Percentiles rank a stretch among this genome's conserved stretches.
phyloP scores from a whole-genome alignment of 208 protist genomes.

The Trypanosoma vivax region DNA sequence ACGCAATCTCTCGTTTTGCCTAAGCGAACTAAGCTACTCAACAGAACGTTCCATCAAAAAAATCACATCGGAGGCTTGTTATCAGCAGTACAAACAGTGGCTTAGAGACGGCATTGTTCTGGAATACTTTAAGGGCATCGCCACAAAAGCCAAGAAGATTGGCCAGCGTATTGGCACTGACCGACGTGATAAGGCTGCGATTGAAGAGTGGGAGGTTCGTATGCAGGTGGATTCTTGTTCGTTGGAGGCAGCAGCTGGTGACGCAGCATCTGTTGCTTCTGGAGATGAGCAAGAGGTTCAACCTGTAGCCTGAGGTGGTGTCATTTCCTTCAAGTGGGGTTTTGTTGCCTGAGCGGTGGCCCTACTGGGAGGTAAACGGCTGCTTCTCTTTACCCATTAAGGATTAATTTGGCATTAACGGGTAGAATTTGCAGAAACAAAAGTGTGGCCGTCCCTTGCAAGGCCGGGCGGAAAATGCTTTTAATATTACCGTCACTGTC shows the following conservation, averaged over 20 bases:
- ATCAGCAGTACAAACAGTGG: slow-evolving; percentile 86
- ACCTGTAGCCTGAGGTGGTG: too few relatives aligned
- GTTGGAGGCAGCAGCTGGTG: slow-evolving; percentile 4
- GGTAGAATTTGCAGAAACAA: too few relatives aligned
- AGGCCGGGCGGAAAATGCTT: too few relatives aligned
- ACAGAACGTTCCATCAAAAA: slow-evolving; percentile 70
- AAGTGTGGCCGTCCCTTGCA: too few relatives aligned
- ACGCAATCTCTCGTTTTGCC: slow-evolving; percentile 80
- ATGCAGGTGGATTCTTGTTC: slow-evolving; percentile 33
- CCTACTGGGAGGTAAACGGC: too few relatives aligned
- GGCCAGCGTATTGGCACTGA: slow-evolving; percentile 39
- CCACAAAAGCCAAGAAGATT: slow-evolving; percentile 60
- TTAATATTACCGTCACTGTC: too few relatives aligned
- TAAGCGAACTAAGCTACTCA: slow-evolving; percentile 76
- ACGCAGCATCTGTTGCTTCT: not conserved
- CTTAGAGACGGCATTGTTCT: slow-evolving; percentile 66
- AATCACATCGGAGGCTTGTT: slow-evolving; percentile 79
- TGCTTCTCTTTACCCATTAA: too few relatives aligned
- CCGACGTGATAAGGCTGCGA: slow-evolving; percentile 54
- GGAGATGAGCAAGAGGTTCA: too few relatives aligned
- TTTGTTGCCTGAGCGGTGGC: too few relatives aligned
- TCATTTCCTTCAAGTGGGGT: too few relatives aligned
- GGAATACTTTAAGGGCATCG: slow-evolving; percentile 76
- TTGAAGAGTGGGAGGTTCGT: slow-evolving; percentile 84
- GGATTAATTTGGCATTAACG: too few relatives aligned